phyloP scores from a whole-genome alignment of 1,284 basidiomycete genomes.

The Spongiforma sp. region DNA sequence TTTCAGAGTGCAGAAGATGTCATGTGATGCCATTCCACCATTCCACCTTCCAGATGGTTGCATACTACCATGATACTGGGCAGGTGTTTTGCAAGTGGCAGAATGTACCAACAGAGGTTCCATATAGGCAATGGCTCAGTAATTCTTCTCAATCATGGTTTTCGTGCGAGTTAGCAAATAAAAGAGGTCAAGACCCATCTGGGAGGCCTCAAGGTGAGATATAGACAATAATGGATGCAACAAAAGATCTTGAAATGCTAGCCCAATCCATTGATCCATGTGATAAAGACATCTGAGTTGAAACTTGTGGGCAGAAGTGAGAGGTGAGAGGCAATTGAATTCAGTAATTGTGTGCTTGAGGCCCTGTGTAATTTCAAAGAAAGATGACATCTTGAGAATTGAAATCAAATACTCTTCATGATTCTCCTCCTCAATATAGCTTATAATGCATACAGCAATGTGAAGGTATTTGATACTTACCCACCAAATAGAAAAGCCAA shows the following conservation, averaged over 20 bases:
- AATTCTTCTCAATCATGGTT: neutral
- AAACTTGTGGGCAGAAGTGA: neutral
- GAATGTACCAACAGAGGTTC: neutral
- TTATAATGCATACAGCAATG: too few relatives aligned
- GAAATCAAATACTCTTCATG: neutral
- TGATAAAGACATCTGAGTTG: constrained; percentile 8
- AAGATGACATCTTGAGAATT: neutral
- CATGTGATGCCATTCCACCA: neutral
- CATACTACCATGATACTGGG: too few relatives aligned
- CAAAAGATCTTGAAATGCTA: constrained; percentile 6
- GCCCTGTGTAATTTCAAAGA: neutral
- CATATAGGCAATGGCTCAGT: neutral
- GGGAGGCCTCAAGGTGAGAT: neutral
- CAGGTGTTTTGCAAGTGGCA: neutral
- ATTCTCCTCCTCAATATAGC: neutral
- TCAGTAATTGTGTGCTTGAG: neutral
- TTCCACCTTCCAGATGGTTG: neutral
- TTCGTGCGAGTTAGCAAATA: neutral
- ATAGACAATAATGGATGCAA: constrained; percentile 1
- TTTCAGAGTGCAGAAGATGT: neutral
- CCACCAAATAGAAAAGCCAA: neutral
- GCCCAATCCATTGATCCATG: neutral
- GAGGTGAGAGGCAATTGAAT: neutral
- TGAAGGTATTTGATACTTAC: too few relatives aligned
- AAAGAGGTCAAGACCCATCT: constrained; percentile 9